A percentile compares a stretch with the other conserved stretches of the same genome.
These are phyloP conservation scores for Pulveroboletus sp. DNA, from an alignment of 768 basidiomycete genomes.

Conservation along the genomic window DNA sequence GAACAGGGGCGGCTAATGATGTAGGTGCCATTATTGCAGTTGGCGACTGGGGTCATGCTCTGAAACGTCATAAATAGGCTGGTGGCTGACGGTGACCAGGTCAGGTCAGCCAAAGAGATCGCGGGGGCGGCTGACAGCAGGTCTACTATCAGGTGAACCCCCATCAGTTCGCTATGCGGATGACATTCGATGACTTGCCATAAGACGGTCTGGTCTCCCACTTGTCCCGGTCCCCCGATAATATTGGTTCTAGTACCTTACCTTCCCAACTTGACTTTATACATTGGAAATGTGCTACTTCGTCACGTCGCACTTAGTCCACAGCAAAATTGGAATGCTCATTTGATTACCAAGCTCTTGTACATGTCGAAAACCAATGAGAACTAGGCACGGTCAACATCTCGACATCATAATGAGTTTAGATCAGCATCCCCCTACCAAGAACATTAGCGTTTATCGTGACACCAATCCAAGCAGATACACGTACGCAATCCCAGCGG, in stretches of 20 bases:
- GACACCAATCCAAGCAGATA: background rate
- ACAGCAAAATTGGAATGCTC: background rate
- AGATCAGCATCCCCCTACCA: constrained; percentile 47
- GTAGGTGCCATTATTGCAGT: constrained; percentile 23
- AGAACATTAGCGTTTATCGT: constrained; percentile 16
- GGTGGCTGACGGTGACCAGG: constrained; percentile 21
- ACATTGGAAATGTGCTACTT: too few species aligned
- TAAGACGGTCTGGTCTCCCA: too few species aligned
- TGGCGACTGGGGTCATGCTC: background rate
- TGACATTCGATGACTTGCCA: too few species aligned
- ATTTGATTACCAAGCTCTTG: too few species aligned
- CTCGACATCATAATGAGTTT: constrained; percentile 1
- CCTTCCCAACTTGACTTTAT: too few species aligned
- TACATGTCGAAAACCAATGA: background rate
- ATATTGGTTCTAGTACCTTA: too few species aligned
- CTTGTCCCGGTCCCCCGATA: too few species aligned
- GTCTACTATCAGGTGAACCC: background rate
- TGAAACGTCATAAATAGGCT: constrained; percentile 23
- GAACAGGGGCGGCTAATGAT: constrained; percentile 2
- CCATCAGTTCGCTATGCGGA: background rate
- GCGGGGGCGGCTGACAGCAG: constrained; percentile 19
- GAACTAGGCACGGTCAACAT: background rate
- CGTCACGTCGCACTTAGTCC: too few species aligned
- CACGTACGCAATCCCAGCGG: constrained; percentile 57
- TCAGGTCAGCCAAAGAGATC: constrained; percentile 14